phyloP scores from a whole-genome alignment of 805 yeast genomes.

The Myxozyma lipomycoides region DNA sequence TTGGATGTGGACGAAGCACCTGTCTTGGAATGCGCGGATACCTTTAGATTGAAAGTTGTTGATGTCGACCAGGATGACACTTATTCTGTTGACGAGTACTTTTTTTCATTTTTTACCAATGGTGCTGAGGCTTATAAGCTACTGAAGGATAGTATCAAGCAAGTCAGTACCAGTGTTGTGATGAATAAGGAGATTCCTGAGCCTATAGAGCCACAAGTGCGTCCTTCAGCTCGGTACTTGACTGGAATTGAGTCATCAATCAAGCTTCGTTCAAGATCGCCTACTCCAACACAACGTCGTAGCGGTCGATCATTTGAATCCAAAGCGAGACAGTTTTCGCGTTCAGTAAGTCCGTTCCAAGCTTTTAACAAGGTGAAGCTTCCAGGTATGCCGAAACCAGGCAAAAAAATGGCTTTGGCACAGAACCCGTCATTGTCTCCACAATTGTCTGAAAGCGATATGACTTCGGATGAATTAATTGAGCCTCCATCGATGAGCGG shows the following conservation, averaged over 20 bases:
- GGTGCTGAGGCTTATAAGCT: conserved; percentile 42
- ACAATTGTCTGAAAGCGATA: too few species aligned
- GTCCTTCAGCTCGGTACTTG: conserved; percentile 10
- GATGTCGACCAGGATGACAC: conserved; percentile 46
- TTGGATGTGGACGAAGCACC: conserved; percentile 55
- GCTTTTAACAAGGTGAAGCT: neutral
- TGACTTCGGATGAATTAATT: conserved; percentile 18
- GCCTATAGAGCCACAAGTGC: neutral
- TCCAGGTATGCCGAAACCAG: too few species aligned
- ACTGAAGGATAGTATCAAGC: conserved; percentile 4
- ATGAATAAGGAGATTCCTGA: conserved; percentile 2
- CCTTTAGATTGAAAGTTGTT: conserved; percentile 57
- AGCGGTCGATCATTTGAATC: neutral
- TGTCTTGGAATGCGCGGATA: conserved; percentile 54
- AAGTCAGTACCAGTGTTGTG: neutral
- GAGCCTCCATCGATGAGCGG: neutral
- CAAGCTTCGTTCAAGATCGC: neutral
- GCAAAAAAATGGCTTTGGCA: too few species aligned
- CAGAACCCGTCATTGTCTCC: neutral
- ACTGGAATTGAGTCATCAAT: too few species aligned
- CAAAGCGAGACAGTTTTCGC: neutral
- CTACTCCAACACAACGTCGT: neutral
- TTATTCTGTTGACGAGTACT: conserved; percentile 62
- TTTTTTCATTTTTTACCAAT: conserved; percentile 59
- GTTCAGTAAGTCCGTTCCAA: conserved; percentile 8